Evolutionary conservation across 176 grass and related monocot species (phyloP), one percentile per base, ranked within the genome.

Genomic region (Musa beccarii): DNA sequence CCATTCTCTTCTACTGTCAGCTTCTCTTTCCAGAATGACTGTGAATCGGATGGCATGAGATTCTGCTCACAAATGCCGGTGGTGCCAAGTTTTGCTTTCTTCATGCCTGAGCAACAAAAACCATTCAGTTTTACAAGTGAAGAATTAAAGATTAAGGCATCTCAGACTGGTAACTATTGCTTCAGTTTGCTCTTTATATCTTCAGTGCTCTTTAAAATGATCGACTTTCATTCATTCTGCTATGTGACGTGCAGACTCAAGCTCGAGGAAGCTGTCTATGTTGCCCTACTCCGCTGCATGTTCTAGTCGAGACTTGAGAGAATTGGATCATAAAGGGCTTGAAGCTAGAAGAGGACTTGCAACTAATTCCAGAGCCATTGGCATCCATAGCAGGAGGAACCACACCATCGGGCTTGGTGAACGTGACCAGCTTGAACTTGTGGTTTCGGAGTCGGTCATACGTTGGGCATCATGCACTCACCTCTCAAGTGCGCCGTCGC

Each of bases 401-500:
- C 90, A 92, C 82, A 94, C 88, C 1, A 91, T 99, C 0, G 95
- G 88, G 0, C 80, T 87, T 4, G 78, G 90, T 0, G 88, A 87
- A 69, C 62, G 80, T 15, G 90, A 84, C 73, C 84, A 91, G 73
- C 84, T 94, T 72, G 90, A 98, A 52, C 65, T 75, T 76, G 63
- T 73, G 50, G 90, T 89, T 24, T 73, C 95, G 0, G 95, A 99
- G 85, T 98, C 90, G 6, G 84, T 98, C 22, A 94, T 98, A 59
- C 84, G 90, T 15, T 98, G 95, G 95, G 86, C 88, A 8, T 98
- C 95, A n/a, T 99, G 95, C 88, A 91, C 95, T 10, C 59, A 83
- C 26, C 65, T 92, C 15, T 91, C 95, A 26, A 89, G 74, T 64
- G 68, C 90, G 43, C 88, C 84, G 21, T 99, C 95, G 19, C 88